phyloP scores from a whole-genome alignment of 805 yeast species.

The Ogataea trehaloabstinens region DNA sequence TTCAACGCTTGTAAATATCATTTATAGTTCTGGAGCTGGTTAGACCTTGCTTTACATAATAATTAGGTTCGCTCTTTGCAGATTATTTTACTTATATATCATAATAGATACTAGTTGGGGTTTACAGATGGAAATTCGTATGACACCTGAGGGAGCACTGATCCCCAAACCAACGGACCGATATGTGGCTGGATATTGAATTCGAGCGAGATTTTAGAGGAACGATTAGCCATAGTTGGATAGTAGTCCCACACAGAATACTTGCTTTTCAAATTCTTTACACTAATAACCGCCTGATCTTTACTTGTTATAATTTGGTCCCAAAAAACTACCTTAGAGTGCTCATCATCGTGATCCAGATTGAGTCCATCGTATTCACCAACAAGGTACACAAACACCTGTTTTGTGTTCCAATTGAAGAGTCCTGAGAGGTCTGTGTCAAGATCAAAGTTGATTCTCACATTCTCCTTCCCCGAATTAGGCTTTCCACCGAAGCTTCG shows the following conservation, averaged over 20 bases:
- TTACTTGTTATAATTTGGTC: constrained; percentile 68
- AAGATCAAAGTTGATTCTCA: constrained; percentile 68
- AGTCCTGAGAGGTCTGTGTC: constrained; percentile 71
- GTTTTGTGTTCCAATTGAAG: constrained; percentile 97
- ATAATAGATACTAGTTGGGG: not conserved
- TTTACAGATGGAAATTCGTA: constrained; percentile 21
- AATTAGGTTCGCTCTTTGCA: too few relatives aligned
- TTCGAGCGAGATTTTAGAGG: constrained; percentile 67
- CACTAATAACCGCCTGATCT: constrained; percentile 55
- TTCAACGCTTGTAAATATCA: not conserved
- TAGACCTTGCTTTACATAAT: too few relatives aligned
- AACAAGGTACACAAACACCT: constrained; percentile 86
- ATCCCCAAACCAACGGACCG: constrained; percentile 76
- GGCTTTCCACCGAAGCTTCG: constrained; percentile 55
- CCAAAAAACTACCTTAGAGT: constrained; percentile 77
- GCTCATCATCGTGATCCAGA: constrained; percentile 29
- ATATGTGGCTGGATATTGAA: constrained; percentile 94
- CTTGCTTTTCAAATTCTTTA: constrained; percentile 59
- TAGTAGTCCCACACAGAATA: constrained; percentile 88
- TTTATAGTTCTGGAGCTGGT: too few relatives aligned
- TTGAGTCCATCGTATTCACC: constrained; percentile 67
- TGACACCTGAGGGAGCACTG: constrained; percentile 33
- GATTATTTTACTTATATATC: not conserved
- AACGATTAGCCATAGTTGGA: constrained; percentile 55
- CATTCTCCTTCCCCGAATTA: constrained; percentile 73